Evolutionary conservation across 345 rosid species (phyloP), one percentile per base, ranked within the genome.

Genomic region (Geranium rotundifolium): DNA sequence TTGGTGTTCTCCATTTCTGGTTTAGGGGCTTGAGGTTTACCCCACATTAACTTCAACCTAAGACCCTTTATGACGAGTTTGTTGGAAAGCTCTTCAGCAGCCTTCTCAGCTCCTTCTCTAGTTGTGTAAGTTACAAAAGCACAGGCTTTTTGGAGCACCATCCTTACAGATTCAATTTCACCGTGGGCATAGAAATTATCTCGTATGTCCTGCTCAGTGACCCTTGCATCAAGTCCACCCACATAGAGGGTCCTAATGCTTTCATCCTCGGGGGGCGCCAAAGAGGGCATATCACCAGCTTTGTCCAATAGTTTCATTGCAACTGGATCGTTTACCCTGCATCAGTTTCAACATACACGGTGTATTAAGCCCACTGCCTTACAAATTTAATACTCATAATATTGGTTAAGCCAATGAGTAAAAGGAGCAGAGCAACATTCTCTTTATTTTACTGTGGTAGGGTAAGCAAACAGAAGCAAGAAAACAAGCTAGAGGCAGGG

Each of bases 51-150:
- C 73, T 92, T 92, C 82, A 92, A 79, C 77, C 98, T 75, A 65
- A 89, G 76, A 55, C 96, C 98, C 59, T 92, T 92, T 67, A 89
- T 73, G 17, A 92, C 97, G 30, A 92, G 80, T 73, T 81, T 87
- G 75, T 90, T 89, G 54, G 93, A 78, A 31, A 92, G 96, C 73
- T 89, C 97, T 62, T 81, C 93, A 0, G 95, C 93, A 52, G 98
- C 97, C 78, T 87, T 92, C 76, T 92, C 97, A 58, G 97, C 96
- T 29, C 93, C 98, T 79, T 92, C 98, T 64, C 98, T 81, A 70
- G 81, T 81, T 65, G 96, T 89, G 76, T 92, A 89, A 17, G 95
- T 81, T 63, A 92, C 91, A 75, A 92, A 92, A 3, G 98, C 98
- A 61, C 90, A 88, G 23, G 97, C 91, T 67, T 89, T 80, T 34